Evolutionary conservation across 2,329 filamentous ascomycete species (phyloP).

Genomic region (Monosporascus cannonballus): DNA sequence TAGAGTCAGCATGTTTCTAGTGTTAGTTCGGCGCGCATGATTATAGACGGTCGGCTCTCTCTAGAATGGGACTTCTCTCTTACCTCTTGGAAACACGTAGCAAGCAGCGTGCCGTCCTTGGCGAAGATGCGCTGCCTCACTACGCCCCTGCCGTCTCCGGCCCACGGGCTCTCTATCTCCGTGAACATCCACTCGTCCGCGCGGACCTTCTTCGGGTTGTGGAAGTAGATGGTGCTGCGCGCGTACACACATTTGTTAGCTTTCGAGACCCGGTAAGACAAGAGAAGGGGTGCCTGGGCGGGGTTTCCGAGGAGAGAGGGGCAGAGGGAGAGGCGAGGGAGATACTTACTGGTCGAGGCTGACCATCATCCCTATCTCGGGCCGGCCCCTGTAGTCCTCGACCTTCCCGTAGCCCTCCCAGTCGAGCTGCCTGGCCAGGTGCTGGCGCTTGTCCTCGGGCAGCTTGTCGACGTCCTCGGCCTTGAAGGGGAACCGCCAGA

Average conservation of each 20-base stretch:
- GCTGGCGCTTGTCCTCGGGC: slow-evolving; percentile 32
- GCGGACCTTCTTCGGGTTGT: slow-evolving; percentile 50
- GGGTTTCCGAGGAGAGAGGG: neutral
- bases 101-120: slow-evolving; percentile 64
- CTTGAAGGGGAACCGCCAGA: slow-evolving; percentile 64
- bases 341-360: slow-evolving; percentile 59
- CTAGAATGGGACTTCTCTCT: slow-evolving; percentile 18
- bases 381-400: slow-evolving; percentile 44
- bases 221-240: slow-evolving; percentile 55
- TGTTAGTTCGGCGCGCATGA: no score
- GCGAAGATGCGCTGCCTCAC: slow-evolving; percentile 71
- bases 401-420: slow-evolving; percentile 39
- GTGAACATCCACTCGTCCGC: slow-evolving; percentile 73
- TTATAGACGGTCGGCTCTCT: no score
- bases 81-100: slow-evolving; percentile 76
- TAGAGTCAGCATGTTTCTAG: neutral
- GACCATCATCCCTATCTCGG: slow-evolving; percentile 77
- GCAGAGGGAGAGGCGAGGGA: neutral
- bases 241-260: neutral
- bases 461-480: slow-evolving; percentile 48
- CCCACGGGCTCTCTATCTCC: slow-evolving; percentile 77
- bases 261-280: neutral
- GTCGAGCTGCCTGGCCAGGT: slow-evolving; percentile 33
- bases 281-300: neutral
- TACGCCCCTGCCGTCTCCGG: slow-evolving; percentile 68